phyloP scores from a whole-genome alignment of 768 basidiomycete genomes.

The Pulveroboletus sp. region DNA sequence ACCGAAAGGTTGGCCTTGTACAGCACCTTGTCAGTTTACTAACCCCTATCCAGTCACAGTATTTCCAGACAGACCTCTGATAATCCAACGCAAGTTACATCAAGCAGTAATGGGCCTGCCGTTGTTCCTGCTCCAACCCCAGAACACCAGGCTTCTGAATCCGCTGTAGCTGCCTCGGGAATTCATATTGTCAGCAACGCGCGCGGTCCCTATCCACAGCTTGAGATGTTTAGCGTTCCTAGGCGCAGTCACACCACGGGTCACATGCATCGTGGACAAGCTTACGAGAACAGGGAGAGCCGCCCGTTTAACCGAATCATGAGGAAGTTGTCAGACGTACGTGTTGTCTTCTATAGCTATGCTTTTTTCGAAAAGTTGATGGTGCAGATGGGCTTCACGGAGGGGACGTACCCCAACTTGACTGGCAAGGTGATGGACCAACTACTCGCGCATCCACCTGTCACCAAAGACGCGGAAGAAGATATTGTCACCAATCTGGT shows the following conservation, averaged over 20 bases:
- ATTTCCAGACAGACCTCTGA: slow-evolving; percentile 26
- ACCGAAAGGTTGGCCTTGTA: slow-evolving; percentile 24
- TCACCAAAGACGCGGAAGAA: slow-evolving; percentile 56
- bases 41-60: slow-evolving; percentile 7
- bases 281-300: slow-evolving; percentile 23
- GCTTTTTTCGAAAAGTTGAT: slow-evolving; percentile 8
- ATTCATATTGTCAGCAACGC: slow-evolving; percentile 60
- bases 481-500: slow-evolving; percentile 60
- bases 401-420: slow-evolving; percentile 50
- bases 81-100: slow-evolving; percentile 9
- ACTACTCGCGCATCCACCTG: slow-evolving; percentile 37
- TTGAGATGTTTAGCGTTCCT: slow-evolving; percentile 61
- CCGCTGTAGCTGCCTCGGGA: slow-evolving; percentile 14
- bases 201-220: slow-evolving; percentile 52
- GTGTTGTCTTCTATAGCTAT: slow-evolving; percentile 21
- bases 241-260: slow-evolving; percentile 34
- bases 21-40: not conserved
- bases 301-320: slow-evolving; percentile 49
- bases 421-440: slow-evolving; percentile 46
- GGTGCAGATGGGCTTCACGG: slow-evolving; percentile 70
- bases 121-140: slow-evolving; percentile 3
- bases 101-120: slow-evolving; percentile 1
- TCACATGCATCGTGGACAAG: slow-evolving; percentile 19
- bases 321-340: slow-evolving; percentile 59
- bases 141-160: slow-evolving; percentile 14